Evolutionary conservation across 2,329 filamentous ascomycete species (phyloP), one percentile per base, ranked within the genome.

Genomic region (Ophiostoma fasciatum): DNA sequence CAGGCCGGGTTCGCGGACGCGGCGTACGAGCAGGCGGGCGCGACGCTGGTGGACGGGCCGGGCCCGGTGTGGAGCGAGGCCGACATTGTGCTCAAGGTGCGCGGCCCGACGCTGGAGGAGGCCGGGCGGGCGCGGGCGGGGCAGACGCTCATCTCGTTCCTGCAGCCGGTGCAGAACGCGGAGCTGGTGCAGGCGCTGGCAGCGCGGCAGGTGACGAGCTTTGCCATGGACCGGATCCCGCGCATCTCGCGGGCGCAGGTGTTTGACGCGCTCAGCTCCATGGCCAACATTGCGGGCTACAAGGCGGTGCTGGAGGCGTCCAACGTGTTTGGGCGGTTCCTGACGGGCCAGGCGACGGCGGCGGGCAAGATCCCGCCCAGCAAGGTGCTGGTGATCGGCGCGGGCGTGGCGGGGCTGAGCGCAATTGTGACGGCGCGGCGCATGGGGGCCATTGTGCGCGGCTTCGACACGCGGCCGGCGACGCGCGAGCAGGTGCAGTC

Each of bases 211-310:
- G 74, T 78, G 2, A 92, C 82, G 1, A 63, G 73, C 13, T 90
- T 94, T 51, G 83, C 85, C 17, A 93, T 94, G 84, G 85, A 94
- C 52, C 79, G 87, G 74, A 79, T 94, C 35, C 85, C 85, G 13
- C 75, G 85, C 28, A 93, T 93, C 47, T 92, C 84, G 1, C 73
- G 85, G 31, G 84, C 85, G 1, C 85, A 93, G 53, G 76, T 82
- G 1, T 93, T 92, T 48, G 84, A 93, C 57, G 84, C 83, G 1
- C 64, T 93, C 38, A 85, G 82, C 54, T 90, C 82, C 9, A 93
- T 93, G 85, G 84, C 85, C 41, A 93, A 93, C 48, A 93, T 93
- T 59, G 82, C 84, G 17, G 85, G 85, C 0, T 94, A 94, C 60
- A 93, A 92, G 57, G 85, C 84, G 28, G 82, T 93, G 1, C 62